Percentiles rank a stretch among this genome's conserved stretches.
These are phyloP conservation scores for Coprinopsis sp. DNA, from an alignment of 768 basidiomycete genomes.

Conservation along the genomic window DNA sequence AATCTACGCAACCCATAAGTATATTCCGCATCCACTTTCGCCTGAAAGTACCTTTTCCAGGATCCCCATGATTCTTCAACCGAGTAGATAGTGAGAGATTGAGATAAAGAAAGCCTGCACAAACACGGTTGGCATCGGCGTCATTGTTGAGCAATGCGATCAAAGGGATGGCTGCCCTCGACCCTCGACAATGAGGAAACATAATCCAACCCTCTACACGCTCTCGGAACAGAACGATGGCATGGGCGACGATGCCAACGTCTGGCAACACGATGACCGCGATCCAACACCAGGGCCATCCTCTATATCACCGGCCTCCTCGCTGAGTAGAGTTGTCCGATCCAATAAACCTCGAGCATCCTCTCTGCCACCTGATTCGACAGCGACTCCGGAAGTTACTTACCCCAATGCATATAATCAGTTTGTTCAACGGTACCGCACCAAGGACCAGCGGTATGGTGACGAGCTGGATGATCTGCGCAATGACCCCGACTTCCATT, in stretches of 20 bases:
- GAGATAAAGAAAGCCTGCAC: slow-evolving; percentile 22
- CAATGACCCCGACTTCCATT: slow-evolving; percentile 80
- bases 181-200: slow-evolving; percentile 40
- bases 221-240: slow-evolving; percentile 41
- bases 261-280: slow-evolving; percentile 32
- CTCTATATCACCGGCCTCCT: slow-evolving; percentile 29
- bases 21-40: neutral
- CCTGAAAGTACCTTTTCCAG: slow-evolving; percentile 73
- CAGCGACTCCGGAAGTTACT: slow-evolving; percentile 14
- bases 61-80: slow-evolving; percentile 71
- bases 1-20: slow-evolving; percentile 48
- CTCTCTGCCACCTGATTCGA: slow-evolving; percentile 17
- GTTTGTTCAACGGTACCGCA: slow-evolving; percentile 73
- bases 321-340: slow-evolving; percentile 13
- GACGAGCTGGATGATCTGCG: slow-evolving; percentile 59
- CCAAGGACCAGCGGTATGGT: slow-evolving; percentile 40
- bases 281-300: slow-evolving; percentile 28
- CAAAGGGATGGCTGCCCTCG: neutral
- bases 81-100: slow-evolving; percentile 4
- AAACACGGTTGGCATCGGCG: too few species aligned
- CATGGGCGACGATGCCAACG: slow-evolving; percentile 50
- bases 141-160: neutral
- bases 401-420: slow-evolving; percentile 70
- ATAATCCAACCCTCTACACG: slow-evolving; percentile 65
- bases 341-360: slow-evolving; percentile 24